A percentile compares a stretch with the other conserved stretches of the same genome.
These are phyloP conservation scores for Leucoagaricus sp. DNA, from an alignment of 1,284 basidiomycete species.

Conservation along the genomic window DNA sequence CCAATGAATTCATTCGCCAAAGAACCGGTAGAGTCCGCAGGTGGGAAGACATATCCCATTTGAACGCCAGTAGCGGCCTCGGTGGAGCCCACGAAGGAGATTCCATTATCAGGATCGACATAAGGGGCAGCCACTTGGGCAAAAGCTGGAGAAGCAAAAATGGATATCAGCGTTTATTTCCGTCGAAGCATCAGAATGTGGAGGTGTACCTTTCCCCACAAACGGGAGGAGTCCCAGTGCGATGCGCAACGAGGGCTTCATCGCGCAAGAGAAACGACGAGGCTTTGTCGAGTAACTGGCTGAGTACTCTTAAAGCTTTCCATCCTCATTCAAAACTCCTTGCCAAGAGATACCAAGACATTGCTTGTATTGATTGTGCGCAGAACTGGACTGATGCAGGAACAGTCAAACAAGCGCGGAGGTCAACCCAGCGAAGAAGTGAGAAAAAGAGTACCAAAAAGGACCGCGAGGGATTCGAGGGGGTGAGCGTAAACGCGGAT, in stretches of 20 bases:
- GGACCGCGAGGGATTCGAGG: background rate
- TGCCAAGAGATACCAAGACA: constrained; percentile 1
- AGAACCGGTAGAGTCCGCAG: constrained; percentile 31
- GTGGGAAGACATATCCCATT: constrained; percentile 57
- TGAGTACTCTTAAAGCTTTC: constrained; percentile 12
- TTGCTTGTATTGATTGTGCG: background rate
- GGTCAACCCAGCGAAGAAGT: background rate
- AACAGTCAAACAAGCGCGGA: background rate
- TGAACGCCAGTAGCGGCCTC: constrained; percentile 51
- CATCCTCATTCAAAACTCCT: background rate
- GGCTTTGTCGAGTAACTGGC: background rate
- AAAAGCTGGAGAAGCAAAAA: constrained; percentile 2
- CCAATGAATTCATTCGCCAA: constrained; percentile 59
- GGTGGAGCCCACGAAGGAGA: constrained; percentile 52
- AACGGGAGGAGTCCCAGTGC: constrained; percentile 28
- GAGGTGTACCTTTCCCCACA: constrained; percentile 23
- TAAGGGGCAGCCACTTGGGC: constrained; percentile 30
- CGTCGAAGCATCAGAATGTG: background rate
- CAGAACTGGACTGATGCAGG: background rate
- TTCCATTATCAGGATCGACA: constrained; percentile 54
- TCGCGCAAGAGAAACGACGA: constrained; percentile 10
- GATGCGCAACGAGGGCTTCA: constrained; percentile 32
- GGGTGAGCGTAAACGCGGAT: constrained; percentile 20
- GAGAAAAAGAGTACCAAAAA: background rate
- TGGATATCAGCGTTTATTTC: background rate